Base-by-base conservation (phyloP, 441 rosid genomes). In the Melianthus villosus region DNA sequence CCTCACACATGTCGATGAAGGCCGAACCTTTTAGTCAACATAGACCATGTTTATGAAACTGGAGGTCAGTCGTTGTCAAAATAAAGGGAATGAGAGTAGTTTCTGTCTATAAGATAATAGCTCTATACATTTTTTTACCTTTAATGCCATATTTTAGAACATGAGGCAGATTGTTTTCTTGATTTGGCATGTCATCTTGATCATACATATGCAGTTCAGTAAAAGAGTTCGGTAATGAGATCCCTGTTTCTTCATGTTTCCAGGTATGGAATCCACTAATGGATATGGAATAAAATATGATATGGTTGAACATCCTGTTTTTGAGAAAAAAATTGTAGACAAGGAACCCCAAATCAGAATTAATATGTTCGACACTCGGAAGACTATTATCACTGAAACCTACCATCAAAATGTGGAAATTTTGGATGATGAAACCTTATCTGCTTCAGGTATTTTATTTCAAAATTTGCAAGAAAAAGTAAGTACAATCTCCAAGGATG, bases 1-100 rank as follows among this genome's bases (percentile, higher is more conserved):
- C 50, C 51, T 40, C 38, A 34, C 53, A 43, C 59, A 38, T 16
- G 47, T 42, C 36, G 15, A 50, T 50, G 33, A 42, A 40, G 53
- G 19, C 32, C 11, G 19, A 39, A 56, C 42, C 32, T 28, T 48
- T 58, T 14, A n/a, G n/a, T n/a, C n/a, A n/a, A n/a, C n/a, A n/a
- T n/a, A n/a, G n/a, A n/a, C n/a, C n/a, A n/a, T n/a, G 38, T 42
- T 64, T 64, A 60, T 59, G 62, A 67, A 17, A 40, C 67, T 50
- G 43, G 65, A 77, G 74, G 74, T 68, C 63, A 67, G 72, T 66
- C 53, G 41, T 29, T 53, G 32, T 44, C 46, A 42, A 56, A 33
- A 20, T 15, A 40, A 10, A 19, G 13, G 14, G 22, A 38, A 10
- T 19, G 7, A 35, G 25, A 15, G 28, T 23, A 46, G 25, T 39